These are phyloP conservation scores for Vitis riparia DNA, from an alignment of 164 flowering plant species.

Conservation along the genomic window DNA sequence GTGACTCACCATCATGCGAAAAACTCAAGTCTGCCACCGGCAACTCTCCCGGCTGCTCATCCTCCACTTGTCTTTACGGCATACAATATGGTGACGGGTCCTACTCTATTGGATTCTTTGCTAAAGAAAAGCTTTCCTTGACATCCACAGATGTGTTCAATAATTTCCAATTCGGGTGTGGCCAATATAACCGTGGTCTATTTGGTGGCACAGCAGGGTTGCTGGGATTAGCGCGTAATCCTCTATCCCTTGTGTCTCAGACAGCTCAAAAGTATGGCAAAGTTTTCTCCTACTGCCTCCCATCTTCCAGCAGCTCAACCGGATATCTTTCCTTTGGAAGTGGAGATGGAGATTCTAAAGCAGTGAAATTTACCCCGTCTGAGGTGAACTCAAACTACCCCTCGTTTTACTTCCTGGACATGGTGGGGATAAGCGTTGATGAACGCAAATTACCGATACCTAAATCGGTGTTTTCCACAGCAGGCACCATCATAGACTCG, in stretches of 20 bases:
- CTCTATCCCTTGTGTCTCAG: constrained; percentile 39
- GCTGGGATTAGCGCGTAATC: constrained; percentile 50
- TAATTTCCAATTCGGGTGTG: constrained; percentile 54
- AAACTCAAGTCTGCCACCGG: constrained; percentile 40
- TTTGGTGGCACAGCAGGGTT: constrained; percentile 52
- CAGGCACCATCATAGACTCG: constrained; percentile 38
- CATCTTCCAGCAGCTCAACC: constrained; percentile 36
- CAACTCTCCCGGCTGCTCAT: constrained; percentile 22
- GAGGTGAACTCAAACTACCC: constrained; percentile 2
- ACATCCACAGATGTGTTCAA: constrained; percentile 23
- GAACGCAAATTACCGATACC: constrained; percentile 16
- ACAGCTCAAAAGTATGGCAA: constrained; percentile 33
- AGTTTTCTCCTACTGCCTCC: constrained; percentile 69
- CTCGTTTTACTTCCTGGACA: constrained; percentile 21
- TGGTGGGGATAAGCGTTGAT: constrained; percentile 24
- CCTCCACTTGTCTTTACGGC: constrained; percentile 42
- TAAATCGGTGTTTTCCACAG: constrained; percentile 1
- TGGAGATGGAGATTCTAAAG: not conserved
- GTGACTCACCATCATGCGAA: constrained; percentile 29
- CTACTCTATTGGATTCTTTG: constrained; percentile 42
- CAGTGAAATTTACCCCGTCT: constrained; percentile 23
- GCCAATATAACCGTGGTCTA: constrained; percentile 52
- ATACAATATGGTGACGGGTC: constrained; percentile 55
- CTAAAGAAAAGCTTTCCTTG: constrained; percentile 34
- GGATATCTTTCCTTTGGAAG: constrained; percentile 50